Conservation (phyloP, 257 asterid genomes). For the Solanum pinnatisectum region DNA sequence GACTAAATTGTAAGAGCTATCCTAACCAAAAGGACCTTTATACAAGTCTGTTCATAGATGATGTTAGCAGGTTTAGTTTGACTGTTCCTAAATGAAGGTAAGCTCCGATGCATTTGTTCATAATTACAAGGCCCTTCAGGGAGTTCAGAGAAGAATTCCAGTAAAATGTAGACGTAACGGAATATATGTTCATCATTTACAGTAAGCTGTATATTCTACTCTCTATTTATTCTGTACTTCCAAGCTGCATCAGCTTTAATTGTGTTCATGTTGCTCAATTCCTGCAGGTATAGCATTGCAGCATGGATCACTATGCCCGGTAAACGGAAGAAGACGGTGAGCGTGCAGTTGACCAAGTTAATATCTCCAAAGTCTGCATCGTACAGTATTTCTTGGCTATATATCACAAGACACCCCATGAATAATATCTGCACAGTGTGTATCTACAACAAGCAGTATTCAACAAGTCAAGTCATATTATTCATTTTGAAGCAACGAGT, state of each 20-base stretch:
- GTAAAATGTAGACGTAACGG: too few relatives aligned
- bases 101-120: too few relatives aligned
- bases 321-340: neutral
- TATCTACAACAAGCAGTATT: neutral
- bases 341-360: neutral
- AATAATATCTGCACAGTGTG: neutral
- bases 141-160: too few relatives aligned
- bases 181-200: too few relatives aligned
- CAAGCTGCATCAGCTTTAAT: neutral
- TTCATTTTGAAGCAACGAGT: neutral
- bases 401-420: neutral
- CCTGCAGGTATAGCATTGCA: neutral
- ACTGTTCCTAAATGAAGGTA: too few relatives aligned
- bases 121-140: too few relatives aligned
- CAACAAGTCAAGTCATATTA: neutral
- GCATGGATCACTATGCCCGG: neutral
- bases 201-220: too few relatives aligned
- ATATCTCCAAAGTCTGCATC: neutral
- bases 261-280: neutral
- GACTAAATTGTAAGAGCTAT: too few relatives aligned
- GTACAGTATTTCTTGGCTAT: neutral
- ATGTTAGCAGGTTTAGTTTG: too few relatives aligned
- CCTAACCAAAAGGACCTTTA: too few relatives aligned
- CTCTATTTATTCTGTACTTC: neutral
- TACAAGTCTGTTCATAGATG: too few relatives aligned